Conservation (phyloP, 805 yeast species). For the Saccharomycopsis fermentans region DNA sequence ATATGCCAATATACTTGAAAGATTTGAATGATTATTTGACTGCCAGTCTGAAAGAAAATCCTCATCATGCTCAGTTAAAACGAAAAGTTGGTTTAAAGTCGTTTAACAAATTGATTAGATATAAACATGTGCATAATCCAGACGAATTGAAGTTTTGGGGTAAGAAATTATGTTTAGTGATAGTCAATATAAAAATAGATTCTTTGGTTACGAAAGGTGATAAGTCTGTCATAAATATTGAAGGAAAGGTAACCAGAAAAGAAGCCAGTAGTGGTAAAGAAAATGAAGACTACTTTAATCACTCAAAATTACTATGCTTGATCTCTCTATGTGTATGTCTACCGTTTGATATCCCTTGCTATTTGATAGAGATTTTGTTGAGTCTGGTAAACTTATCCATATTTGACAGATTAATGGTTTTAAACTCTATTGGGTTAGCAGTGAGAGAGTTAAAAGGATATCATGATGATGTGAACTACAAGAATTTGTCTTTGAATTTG, state of each 20-base stretch:
- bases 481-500: conserved; percentile 4
- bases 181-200: conserved; percentile 12
- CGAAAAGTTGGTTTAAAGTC: conserved; percentile 8
- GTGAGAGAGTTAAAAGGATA: conserved; percentile 64
- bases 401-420: conserved; percentile 60
- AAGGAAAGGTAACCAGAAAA: background rate
- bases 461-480: conserved; percentile 31
- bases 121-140: background rate
- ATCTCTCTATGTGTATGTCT: conserved; percentile 10
- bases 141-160: conserved; percentile 14
- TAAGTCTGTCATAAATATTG: background rate
- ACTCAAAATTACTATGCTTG: conserved; percentile 8
- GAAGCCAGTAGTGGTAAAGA: background rate
- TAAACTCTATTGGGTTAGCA: conserved; percentile 59
- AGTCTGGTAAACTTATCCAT: conserved; percentile 66
- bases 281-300: conserved; percentile 3
- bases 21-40: conserved; percentile 15
- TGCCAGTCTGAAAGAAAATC: conserved; percentile 11
- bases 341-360: conserved; percentile 6
- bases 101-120: conserved; percentile 10
- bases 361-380: conserved; percentile 27
- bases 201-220: background rate
- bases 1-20: conserved; percentile 13
- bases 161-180: conserved; percentile 5
- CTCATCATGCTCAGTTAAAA: conserved; percentile 7